Base-by-base conservation (phyloP, 768 basidiomycete species). In the Peribolospora baueri region DNA sequence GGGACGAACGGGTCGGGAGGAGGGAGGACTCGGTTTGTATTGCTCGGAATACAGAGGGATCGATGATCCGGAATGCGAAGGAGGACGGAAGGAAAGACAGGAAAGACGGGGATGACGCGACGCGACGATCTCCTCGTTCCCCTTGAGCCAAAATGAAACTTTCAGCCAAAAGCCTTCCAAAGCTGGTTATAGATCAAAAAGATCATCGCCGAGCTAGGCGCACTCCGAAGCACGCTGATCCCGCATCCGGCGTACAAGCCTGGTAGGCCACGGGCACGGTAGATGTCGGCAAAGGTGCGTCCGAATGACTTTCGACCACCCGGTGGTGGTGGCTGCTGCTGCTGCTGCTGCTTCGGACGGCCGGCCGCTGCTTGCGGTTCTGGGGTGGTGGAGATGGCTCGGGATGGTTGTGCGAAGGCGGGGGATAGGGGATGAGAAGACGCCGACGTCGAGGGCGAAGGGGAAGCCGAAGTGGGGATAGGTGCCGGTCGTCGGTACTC, bases 181-280 rank as follows among this genome's bases (percentile, higher is more conserved):
- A 91, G 69, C 41, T 78, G 81, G 64, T 91, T 85, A 61, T 88
- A 95, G 52, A 95, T 83, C 60, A 85, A 70, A 65, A 95, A 97
- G 54, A 97, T 87, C 55, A 95, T 74, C 5, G 84, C 90, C 64
- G 82, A 86, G 64, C 83, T 86, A 7, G 87, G 87, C 54, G 88
- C 78, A 5, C 81, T 78, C 55, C 87, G 72, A 47, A 79, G 75
- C 13, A 85, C 79, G 0, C 90, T 97, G 65, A 95, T 78, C 8
- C 87, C 88, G 64, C 84, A 87, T 0, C 91, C 91, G 37, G 84
- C 82, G 68, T 97, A 97, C 61, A 93, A 66, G 3, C 90, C 91
- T 49, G 73, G 73, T 5, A 93, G 59, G 2, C 91, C 91, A 65
- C 82, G 76, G 14, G 74, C 75, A 46, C 65, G 67, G 65, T 81